Evolutionary conservation across 768 basidiomycete genomes (phyloP).

Genomic region (Cystofilobasidium macerans): DNA sequence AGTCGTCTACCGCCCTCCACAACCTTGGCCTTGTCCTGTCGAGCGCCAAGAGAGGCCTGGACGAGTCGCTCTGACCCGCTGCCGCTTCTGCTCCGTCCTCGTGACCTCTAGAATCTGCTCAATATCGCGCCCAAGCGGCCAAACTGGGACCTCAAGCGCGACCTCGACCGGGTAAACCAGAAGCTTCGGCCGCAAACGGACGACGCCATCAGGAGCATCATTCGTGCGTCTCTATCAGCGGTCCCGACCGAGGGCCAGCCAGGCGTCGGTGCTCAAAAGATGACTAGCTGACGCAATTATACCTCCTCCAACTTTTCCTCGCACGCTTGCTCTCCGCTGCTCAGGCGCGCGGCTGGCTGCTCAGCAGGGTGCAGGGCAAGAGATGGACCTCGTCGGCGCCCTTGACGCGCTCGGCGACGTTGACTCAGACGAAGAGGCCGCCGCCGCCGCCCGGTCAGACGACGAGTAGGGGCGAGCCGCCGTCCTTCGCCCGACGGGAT

Average conservation of each 20-base stretch:
- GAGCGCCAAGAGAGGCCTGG: too few relatives aligned
- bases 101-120: slow-evolving; percentile 38
- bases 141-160: slow-evolving; percentile 53
- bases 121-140: slow-evolving; percentile 61
- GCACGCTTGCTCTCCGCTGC: neutral
- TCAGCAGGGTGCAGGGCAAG: slow-evolving; percentile 11
- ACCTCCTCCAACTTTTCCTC: neutral
- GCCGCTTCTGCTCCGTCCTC: neutral
- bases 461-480: slow-evolving; percentile 21
- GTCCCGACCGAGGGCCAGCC: slow-evolving; percentile 21
- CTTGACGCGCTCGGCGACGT: slow-evolving; percentile 20
- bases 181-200: slow-evolving; percentile 24
- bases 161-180: slow-evolving; percentile 46
- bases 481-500: too few relatives aligned
- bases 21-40: neutral
- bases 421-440: slow-evolving; percentile 15
- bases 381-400: slow-evolving; percentile 23
- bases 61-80: too few relatives aligned
- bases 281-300: neutral
- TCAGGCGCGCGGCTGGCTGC: slow-evolving; percentile 15
- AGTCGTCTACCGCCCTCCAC: neutral
- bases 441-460: neutral
- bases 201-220: slow-evolving; percentile 24
- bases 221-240: slow-evolving; percentile 21
- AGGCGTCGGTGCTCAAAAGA: slow-evolving; percentile 1